Base-by-base conservation (phyloP, 139 green algal genomes). In the Chlorella sp. region DNA sequence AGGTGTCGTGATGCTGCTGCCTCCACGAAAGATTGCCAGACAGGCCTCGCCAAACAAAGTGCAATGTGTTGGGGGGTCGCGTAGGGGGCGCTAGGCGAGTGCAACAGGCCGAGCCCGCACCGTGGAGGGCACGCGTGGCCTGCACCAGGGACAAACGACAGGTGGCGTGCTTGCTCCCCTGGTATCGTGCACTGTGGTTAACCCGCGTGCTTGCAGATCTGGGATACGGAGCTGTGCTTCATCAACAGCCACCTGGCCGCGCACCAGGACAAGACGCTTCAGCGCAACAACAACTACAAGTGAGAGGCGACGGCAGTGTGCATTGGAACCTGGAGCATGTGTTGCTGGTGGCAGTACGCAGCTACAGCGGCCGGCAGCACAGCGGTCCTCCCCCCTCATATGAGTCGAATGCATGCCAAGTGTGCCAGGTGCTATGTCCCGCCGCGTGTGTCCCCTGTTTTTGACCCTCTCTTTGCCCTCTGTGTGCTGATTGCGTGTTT, bases 171-270 rank as follows among this genome's bases (percentile, higher is more conserved):
- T n/a, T n/a, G n/a, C n/a, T n/a, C n/a, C n/a, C n/a, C n/a, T n/a
- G n/a, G n/a, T n/a, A n/a, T n/a, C n/a, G n/a, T n/a, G n/a, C n/a
- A n/a, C n/a, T n/a, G n/a, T n/a, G n/a, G n/a, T n/a, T n/a, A n/a
- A n/a, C n/a, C 42, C 42, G 17, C 17, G 42, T 55, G 42, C 42
- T 24, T 55, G 42, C 50, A 77, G 26, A 72, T 82, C 34, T 82
- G 77, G 77, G 83, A 88, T 69, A 93, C 87, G 0, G 70, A 83
- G 26, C 31, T 94, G 4, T 87, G 78, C 42, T 94, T 94, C 31
- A 62, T 94, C 60, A 89, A 89, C 82, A 73, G 60, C 42, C 87
- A 92, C 74, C 70, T 92, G 67, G 87, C 87, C 0, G 87, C 87
- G 0, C 87, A 92, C 74, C 87, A 90, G 71, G 80, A 83, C 80